Evolutionary conservation across 169 alveolate species (phyloP), one percentile per base, ranked within the genome.

Genomic region (Plasmodium chabaudi): DNA sequence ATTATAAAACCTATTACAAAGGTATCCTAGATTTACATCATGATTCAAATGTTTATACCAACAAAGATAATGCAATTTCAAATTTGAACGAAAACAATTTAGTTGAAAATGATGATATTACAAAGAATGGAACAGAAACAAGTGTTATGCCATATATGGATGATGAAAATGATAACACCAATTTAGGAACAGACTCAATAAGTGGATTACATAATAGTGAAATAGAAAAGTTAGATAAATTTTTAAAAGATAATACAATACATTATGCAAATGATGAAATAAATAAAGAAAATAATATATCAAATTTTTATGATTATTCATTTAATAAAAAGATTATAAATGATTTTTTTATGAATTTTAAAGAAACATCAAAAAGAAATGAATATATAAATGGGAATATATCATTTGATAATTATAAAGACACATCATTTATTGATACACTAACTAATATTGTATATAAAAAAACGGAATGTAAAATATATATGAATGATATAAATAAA

Each of bases 241-340:
- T 86, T 49, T 63, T 86, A 55, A 72, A 72, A n/a, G 87, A 86
- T 21, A 86, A 86, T 42, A 63, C 70, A 19, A 86, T 86, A 44
- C 73, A 86, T 19, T 86, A 86, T 39, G 60, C 91, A 4, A 69
- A 69, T 59, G 91, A 86, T 42, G 91, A 86, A 59, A 86, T 69
- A 27, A 74, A 71, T 10, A 72, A 63, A 57, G 65, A 10, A 51
- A 51, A 10, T 9, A 1, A 0, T 9, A 12, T 0, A 57, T 15
- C 65, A 13, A 57, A 10, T 10, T n/a, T 21, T n/a, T 10, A 34
- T 39, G 51, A 19, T 17, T 44, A 57, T 13, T 67, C 70, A 25
- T 47, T 55, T 9, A 12, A 67, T 55, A 47, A 17, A 34, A 55
- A 82, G 39, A 82, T 82, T 79, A 49, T 82, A 12, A 82, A 82